These are phyloP conservation scores for Eimeria necatrix DNA, from an alignment of 169 alveolate species.

Conservation along the genomic window DNA sequence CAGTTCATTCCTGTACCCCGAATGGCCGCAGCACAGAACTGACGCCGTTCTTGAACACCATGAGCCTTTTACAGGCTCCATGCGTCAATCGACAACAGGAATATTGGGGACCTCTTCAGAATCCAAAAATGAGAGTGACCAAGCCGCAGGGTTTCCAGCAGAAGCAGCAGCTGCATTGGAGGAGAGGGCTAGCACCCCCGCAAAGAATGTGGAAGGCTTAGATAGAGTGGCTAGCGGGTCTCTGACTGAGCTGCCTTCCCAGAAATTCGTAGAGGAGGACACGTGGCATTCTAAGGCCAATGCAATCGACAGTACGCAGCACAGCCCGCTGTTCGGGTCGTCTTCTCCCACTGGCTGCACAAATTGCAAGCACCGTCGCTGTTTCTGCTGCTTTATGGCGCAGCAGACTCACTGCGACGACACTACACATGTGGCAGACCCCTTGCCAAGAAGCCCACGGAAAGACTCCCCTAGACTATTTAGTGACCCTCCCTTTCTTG, in stretches of 20 bases:
- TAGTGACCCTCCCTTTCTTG: neutral
- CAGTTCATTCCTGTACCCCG: no score
- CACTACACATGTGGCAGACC: neutral
- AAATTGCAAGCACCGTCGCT: neutral
- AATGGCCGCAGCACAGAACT: no score
- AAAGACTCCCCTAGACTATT: neutral
- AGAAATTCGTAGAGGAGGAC: neutral
- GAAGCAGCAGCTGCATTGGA: no score
- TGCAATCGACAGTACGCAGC: neutral
- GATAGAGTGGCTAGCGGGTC: no score
- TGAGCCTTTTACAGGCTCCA: no score
- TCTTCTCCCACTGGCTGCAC: neutral
- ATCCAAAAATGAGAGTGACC: no score
- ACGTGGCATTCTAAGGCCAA: neutral
- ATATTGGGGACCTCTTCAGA: no score
- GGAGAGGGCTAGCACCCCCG: no score
- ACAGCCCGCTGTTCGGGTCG: neutral
- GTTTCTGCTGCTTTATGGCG: constrained; percentile 3
- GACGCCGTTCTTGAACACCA: no score
- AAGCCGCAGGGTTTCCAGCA: no score
- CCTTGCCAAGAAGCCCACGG: neutral
- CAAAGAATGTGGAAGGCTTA: no score
- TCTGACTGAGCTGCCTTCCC: neutral
- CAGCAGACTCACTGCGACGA: neutral
- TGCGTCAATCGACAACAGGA: no score